Percentiles rank a stretch among this genome's conserved stretches.
phyloP scores from a whole-genome alignment of 345 rosid genomes.

The Turritis glabra region DNA sequence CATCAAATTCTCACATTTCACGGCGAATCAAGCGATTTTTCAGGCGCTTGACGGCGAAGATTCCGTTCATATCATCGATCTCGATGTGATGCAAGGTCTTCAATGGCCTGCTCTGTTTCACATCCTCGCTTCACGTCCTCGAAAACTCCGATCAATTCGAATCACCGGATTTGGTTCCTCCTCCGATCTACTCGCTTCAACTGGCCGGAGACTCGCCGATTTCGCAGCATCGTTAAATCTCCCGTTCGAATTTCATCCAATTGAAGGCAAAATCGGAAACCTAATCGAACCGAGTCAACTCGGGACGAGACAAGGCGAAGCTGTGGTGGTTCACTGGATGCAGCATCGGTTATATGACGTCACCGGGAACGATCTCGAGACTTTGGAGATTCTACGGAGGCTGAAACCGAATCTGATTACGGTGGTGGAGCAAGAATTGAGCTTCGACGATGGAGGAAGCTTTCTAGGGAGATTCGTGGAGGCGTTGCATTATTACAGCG shows the following conservation, averaged over 20 bases:
- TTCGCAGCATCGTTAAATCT: conserved; percentile 74
- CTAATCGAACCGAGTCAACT: conserved; percentile 57
- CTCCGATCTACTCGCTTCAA: conserved; percentile 71
- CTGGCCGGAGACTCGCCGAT: conserved; percentile 83
- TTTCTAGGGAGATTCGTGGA: conserved; percentile 86
- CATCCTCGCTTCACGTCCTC: conserved; percentile 85
- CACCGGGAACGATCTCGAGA: conserved; percentile 67
- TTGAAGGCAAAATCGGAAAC: conserved; percentile 80
- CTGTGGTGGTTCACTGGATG: conserved; percentile 95
- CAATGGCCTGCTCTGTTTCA: conserved; percentile 99
- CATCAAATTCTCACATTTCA: conserved; percentile 91
- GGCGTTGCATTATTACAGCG: conserved; percentile 95
- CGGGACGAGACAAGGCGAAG: conserved; percentile 59
- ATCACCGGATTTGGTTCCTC: conserved; percentile 91
- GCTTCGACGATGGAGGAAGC: conserved; percentile 57
- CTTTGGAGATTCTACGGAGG: conserved; percentile 55
- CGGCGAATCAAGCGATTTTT: conserved; percentile 93
- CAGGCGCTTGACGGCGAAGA: conserved; percentile 85
- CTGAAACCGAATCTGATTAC: conserved; percentile 75
- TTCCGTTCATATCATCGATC: conserved; percentile 82
- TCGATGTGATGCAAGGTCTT: conserved; percentile 97
- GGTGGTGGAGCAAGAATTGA: conserved; percentile 84
- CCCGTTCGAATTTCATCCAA: conserved; percentile 80
- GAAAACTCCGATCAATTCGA: conserved; percentile 71
- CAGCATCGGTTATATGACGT: conserved; percentile 88